Evolutionary conservation across 495 filamentous ascomycete genomes (phyloP).

Genomic region (Pyrenopolyporus hunteri): DNA sequence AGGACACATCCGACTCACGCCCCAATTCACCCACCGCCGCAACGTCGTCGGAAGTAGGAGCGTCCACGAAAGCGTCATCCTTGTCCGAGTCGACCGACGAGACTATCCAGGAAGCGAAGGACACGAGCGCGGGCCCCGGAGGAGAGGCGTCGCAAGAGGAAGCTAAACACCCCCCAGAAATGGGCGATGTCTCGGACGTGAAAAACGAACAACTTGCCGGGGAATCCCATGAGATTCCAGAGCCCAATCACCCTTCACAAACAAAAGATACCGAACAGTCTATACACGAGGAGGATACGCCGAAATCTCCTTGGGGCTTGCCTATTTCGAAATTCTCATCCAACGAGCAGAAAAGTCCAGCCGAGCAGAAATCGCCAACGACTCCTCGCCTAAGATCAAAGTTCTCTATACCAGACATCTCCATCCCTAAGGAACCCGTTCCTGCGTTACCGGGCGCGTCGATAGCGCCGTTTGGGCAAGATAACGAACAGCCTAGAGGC

Average conservation of each 20-base stretch:
- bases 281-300: constrained; percentile 16
- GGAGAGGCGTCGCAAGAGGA: constrained; percentile 24
- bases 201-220: constrained; percentile 12
- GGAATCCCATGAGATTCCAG: constrained; percentile 35
- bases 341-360: constrained; percentile 20
- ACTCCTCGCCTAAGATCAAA: constrained; percentile 54
- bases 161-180: constrained; percentile 5
- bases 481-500: constrained; percentile 3
- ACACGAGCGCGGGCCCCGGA: too few relatives aligned
- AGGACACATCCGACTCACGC: constrained; percentile 56
- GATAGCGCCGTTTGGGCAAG: neutral
- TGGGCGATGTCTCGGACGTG: constrained; percentile 19
- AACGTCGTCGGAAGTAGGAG: constrained; percentile 54
- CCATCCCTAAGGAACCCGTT: constrained; percentile 27
- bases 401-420: constrained; percentile 54
- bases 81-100: constrained; percentile 61
- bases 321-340: constrained; percentile 44
- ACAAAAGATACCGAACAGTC: constrained; percentile 6
- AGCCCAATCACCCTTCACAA: constrained; percentile 1
- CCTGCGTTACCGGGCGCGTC: constrained; percentile 12
- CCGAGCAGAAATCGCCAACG: constrained; percentile 18
- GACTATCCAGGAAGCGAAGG: constrained; percentile 47
- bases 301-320: constrained; percentile 33
- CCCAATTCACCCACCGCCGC: constrained; percentile 54
- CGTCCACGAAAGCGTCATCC: constrained; percentile 61